These are phyloP conservation scores for Nitzschia sp. DNA, from an alignment of 108 stramenopile species.

Conservation along the genomic window DNA sequence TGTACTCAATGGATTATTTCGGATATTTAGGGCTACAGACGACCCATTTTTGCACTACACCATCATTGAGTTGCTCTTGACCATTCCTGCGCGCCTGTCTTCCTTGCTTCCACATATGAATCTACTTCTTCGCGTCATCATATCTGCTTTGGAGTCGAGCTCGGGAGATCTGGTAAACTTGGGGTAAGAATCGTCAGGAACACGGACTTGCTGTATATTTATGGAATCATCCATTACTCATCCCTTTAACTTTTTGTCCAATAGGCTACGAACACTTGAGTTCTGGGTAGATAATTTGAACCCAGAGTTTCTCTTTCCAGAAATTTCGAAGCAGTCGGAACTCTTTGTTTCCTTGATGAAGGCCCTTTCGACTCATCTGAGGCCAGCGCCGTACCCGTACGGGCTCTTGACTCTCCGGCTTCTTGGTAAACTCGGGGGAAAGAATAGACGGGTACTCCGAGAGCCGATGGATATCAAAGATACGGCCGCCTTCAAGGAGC, in stretches of 20 bases:
- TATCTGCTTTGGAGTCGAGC: slow-evolving; percentile 79
- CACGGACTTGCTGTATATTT: not conserved
- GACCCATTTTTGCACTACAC: slow-evolving; percentile 47
- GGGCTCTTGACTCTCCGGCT: slow-evolving; percentile 88
- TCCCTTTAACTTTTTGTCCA: not conserved
- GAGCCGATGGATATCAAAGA: slow-evolving; percentile 49
- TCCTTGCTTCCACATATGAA: slow-evolving; percentile 92
- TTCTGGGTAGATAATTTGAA: slow-evolving; percentile 98
- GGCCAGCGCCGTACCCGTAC: slow-evolving; percentile 93
- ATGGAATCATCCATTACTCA: no score
- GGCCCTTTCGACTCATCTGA: slow-evolving; percentile 81
- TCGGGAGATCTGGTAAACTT: slow-evolving; percentile 87
- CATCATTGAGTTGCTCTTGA: slow-evolving; percentile 88
- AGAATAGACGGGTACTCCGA: slow-evolving; percentile 84
- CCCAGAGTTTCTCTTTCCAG: slow-evolving; percentile 82
- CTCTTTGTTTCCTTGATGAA: slow-evolving; percentile 71
- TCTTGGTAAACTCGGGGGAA: slow-evolving; percentile 94
- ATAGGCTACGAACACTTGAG: slow-evolving; percentile 86
- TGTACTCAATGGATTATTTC: slow-evolving; percentile 77
- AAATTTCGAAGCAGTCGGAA: slow-evolving; percentile 53
- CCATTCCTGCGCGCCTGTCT: slow-evolving; percentile 89
- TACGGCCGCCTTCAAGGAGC: slow-evolving; percentile 4
- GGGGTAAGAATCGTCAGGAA: slow-evolving; percentile 43
- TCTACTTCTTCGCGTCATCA: slow-evolving; percentile 83
- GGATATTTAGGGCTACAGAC: slow-evolving; percentile 56